Evolutionary conservation across 2,329 filamentous ascomycete species (phyloP), one percentile per base, ranked within the genome.

Genomic region (Cryphonectria japonica): DNA sequence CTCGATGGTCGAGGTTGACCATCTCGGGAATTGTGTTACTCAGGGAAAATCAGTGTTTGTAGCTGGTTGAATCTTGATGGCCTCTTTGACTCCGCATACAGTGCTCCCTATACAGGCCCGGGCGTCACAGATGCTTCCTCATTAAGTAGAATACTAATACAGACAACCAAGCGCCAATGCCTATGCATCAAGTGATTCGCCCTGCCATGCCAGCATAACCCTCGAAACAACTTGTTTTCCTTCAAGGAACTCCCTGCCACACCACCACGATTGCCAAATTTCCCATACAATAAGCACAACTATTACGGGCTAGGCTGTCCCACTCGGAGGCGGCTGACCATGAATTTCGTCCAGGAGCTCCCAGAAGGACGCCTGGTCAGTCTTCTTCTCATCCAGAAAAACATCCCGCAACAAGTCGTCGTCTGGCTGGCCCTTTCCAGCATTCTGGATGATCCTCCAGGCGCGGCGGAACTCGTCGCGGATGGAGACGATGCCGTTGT

Each of bases 381-480:
- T 73, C 64, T 75, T 76, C 71, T 80, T 77, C 43, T 75, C 78
- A 22, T 79, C 79, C 1, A 73, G 60, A 43, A 86, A 78, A 74
- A 85, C 76, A 79, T 92, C 82, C 73, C 88, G 77, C 73, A 89
- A 75, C 77, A 93, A 76, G 68, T 88, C 76, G 73, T 91, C 87
- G 7, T 79, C 76, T 7, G 73, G 71, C 5, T 71, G 74, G 1
- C 76, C 80, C 60, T 82, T 83, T 5, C 88, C 86, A 2, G 87
- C 81, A 8, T 80, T 80, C 74, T 83, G 85, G 73, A 95, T 88
- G 71, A 97, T 91, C 50, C 88, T 84, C 88, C 92, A 93, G 2
- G 93, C 93, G 29, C 94, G 87, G 26, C 93, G 87, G 77, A 97
- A 96, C 80, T 97, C 94, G 76, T 96, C 92, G 57, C 93, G 86